These are phyloP conservation scores for Melocanna baccifera DNA, from an alignment of 176 grass and related monocot species.

Conservation along the genomic window DNA sequence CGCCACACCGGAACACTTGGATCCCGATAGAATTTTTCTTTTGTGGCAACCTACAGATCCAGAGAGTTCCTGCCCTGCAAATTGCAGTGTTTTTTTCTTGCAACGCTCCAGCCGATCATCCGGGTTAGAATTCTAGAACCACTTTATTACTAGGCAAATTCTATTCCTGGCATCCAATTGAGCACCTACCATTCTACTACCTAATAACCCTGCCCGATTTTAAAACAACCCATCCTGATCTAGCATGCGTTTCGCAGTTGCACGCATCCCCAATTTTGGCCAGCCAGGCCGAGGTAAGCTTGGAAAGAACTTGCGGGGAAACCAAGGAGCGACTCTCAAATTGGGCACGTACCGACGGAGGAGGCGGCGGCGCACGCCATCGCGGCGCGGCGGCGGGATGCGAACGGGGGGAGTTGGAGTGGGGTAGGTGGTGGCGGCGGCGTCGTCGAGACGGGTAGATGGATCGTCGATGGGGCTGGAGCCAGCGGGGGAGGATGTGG, in stretches of 20 bases:
- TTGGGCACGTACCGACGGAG: constrained; percentile 9
- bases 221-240: background rate
- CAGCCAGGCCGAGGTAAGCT: background rate
- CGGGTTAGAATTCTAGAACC: background rate
- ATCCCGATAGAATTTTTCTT: too few relatives aligned
- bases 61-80: background rate
- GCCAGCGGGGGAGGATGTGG: background rate
- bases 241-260: background rate
- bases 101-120: background rate
- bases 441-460: background rate
- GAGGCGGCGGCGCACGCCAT: constrained; percentile 6
- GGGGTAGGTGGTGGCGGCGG: background rate
- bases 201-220: background rate
- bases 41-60: background rate
- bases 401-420: background rate
- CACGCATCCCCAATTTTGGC: background rate
- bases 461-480: background rate
- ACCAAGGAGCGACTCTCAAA: background rate
- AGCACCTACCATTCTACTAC: background rate
- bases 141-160: background rate
- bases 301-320: background rate
- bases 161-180: background rate
- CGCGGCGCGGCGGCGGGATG: background rate
- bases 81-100: background rate
- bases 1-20: too few relatives aligned